Base-by-base conservation (phyloP, 1,284 basidiomycete species). In the Boletus semigastroideus region DNA sequence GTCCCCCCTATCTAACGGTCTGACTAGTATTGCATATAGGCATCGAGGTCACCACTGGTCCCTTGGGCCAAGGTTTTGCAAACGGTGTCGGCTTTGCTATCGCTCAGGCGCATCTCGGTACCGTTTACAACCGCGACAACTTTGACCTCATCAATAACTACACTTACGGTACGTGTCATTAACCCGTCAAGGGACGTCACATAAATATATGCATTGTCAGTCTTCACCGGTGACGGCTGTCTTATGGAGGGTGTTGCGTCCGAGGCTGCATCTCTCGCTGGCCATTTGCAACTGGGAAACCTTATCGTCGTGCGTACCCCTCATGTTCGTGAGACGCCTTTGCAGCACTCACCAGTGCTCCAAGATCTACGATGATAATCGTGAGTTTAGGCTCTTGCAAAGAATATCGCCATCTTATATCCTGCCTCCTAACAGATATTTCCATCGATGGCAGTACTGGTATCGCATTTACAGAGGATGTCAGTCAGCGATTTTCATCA, bases 21-120 rank as follows among this genome's bases (percentile, higher is more conserved):
- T 56, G 44, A 57, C 50, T 12, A 20, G 28, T 13, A 17, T 48
- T 33, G 33, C 34, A 40, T 48, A 11, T 49, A 86, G 84, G 83
- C 64, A 83, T 98, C 58, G 94, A 98, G 75, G 93, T 97, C 59
- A 98, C 94, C 62, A 98, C 95, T 52, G 95, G 94, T 57, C 94
- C 95, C 55, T 87, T 98, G 33, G 94, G 94, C 46, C 94, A 98
- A 74, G 93, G 93, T 67, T 90, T 98, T 70, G 84, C 90, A 62
- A 96, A 94, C 71, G 91, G 84, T 55, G 92, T 98, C 59, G 94
- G 94, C 72, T 76, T 98, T 49, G 95, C 94, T 54, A 94, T 97
- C 55, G 94, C 91, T 20, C 87, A 95, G 76, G 89, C 90, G 33
- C 93, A 98, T 72, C 78, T 95, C 56, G 92, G 79, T 48, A 92